A percentile compares a stretch with the other conserved stretches of the same genome.
These are phyloP conservation scores for Pleomassaria siparia DNA, from an alignment of 2,329 filamentous ascomycete genomes.

Conservation along the genomic window DNA sequence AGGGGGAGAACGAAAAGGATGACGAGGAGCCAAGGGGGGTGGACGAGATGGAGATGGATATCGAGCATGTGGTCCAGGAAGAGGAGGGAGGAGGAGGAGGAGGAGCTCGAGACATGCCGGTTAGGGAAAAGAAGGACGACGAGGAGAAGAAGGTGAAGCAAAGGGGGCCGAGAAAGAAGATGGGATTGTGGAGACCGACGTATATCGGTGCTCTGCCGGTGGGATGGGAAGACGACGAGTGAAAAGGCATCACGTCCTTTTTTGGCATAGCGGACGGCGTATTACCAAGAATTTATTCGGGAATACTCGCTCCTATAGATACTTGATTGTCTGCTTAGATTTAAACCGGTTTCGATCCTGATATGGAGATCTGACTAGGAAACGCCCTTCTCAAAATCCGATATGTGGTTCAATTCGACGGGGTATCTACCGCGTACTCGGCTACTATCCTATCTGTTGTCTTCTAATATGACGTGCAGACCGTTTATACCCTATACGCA, in stretches of 20 bases:
- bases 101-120: constrained; percentile 6
- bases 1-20: background rate
- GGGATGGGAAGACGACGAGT: constrained; percentile 30
- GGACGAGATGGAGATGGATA: background rate
- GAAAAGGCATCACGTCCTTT: background rate
- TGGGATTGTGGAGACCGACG: constrained; percentile 34
- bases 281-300: background rate
- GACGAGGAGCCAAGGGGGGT: background rate
- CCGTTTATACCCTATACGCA: no score
- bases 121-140: no score
- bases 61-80: background rate
- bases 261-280: constrained; percentile 1
- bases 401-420: no score
- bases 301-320: background rate
- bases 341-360: background rate
- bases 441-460: no score
- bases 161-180: constrained; percentile 30
- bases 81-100: background rate
- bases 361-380: background rate
- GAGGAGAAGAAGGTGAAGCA: constrained; percentile 12
- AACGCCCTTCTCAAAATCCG: background rate
- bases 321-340: no score
- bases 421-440: no score
- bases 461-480: no score
- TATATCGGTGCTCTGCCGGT: constrained; percentile 34